Evolutionary conservation across 208 protist genomes (phyloP).

Genomic region (Balamuthia mandrillaris): DNA sequence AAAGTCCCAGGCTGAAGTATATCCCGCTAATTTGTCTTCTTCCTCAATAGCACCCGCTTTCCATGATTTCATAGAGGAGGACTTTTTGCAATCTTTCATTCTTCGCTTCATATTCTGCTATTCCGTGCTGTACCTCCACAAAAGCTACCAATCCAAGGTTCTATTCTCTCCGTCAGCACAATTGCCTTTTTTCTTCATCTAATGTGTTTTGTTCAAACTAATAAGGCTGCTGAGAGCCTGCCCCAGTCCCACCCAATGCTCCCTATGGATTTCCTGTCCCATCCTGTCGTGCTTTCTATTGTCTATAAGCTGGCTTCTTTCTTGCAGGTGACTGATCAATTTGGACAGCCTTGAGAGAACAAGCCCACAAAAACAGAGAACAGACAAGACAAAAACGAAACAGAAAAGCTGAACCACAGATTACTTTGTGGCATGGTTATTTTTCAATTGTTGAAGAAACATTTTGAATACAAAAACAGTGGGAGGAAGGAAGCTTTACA

Average conservation of each 20-base stretch:
- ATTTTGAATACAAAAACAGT: too few relatives aligned
- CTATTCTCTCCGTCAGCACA: not conserved
- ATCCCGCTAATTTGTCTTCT: too few relatives aligned
- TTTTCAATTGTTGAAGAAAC: too few relatives aligned
- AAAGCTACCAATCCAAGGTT: not conserved
- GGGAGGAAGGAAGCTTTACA: too few relatives aligned
- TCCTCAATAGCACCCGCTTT: not conserved
- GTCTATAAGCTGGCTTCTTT: not conserved
- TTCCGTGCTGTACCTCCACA: constrained; percentile 3
- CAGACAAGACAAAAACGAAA: too few relatives aligned
- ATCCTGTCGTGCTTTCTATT: not conserved
- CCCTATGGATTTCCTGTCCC: not conserved
- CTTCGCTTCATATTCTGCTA: not conserved
- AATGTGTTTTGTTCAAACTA: not conserved
- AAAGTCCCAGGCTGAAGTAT: not conserved
- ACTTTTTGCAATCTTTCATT: not conserved
- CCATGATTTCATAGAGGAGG: not conserved
- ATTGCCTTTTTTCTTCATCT: too few relatives aligned
- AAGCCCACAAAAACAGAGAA: too few relatives aligned
- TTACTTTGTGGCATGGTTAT: too few relatives aligned
- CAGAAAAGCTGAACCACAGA: too few relatives aligned
- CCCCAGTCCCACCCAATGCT: not conserved
- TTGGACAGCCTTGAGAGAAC: not conserved
- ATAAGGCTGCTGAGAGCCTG: not conserved
- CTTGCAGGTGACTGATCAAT: not conserved